Percentiles rank a stretch among this genome's conserved stretches.
Conservation (phyloP, 106 monocot genomes). For the Dendrobium chrysotoxum region DNA sequence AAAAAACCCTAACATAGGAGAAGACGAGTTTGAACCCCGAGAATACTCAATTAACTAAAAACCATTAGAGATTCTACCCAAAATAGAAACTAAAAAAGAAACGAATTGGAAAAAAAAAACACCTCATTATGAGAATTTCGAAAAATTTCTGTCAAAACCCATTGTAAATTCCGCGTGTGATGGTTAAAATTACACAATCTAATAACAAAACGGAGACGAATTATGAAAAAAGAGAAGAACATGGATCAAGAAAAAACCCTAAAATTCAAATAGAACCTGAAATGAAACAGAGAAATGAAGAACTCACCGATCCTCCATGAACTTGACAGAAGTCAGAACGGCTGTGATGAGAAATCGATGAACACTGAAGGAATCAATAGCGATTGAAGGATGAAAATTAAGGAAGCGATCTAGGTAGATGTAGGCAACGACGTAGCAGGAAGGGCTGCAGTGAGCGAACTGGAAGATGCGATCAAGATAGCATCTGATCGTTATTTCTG, state of each 20-base stretch:
- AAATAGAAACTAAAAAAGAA: no score
- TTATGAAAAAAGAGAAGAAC: not conserved
- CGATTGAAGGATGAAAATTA: conserved; percentile 1
- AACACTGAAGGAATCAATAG: conserved; percentile 36
- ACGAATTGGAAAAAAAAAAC: no score
- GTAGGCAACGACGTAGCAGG: conserved; percentile 46
- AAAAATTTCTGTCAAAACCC: no score
- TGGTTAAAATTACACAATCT: not conserved
- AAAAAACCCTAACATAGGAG: no score
- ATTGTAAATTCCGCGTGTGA: no score
- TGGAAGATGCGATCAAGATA: conserved; percentile 45
- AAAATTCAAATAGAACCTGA: not conserved
- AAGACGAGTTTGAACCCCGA: no score
- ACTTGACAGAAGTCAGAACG: conserved; percentile 48
- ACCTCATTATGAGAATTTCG: not conserved
- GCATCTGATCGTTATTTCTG: conserved; percentile 25
- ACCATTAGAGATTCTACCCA: no score
- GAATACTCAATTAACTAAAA: no score
- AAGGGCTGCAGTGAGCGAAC: conserved; percentile 40
- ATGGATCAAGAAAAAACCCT: not conserved
- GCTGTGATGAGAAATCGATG: conserved; percentile 54
- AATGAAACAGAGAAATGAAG: not conserved
- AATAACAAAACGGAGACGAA: not conserved
- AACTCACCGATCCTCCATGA: conserved; percentile 53
- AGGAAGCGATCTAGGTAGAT: conserved; percentile 51